Percentiles rank a stretch among this genome's conserved stretches.
Evolutionary conservation across 768 basidiomycete genomes (phyloP).

Genomic region (Podaxis pistillaris): DNA sequence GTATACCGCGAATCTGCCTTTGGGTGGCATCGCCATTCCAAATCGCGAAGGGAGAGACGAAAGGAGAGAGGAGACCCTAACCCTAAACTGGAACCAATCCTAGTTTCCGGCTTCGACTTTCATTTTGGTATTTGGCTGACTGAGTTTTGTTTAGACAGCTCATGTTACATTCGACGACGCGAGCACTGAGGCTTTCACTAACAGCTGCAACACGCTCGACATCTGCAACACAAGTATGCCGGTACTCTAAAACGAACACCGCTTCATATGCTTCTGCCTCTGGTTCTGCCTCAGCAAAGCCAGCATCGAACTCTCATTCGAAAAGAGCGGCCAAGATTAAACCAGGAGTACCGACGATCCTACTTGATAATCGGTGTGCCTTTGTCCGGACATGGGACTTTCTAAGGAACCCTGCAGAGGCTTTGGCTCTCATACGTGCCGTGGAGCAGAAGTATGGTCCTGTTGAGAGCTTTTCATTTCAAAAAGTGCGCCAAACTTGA

Average conservation of each 20-base stretch:
- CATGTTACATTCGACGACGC: conserved; percentile 3
- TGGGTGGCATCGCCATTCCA: conserved; percentile 18
- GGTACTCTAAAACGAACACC: neutral
- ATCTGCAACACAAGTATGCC: neutral
- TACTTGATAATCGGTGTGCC: conserved; percentile 21
- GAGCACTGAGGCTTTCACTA: neutral
- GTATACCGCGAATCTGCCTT: conserved; percentile 44
- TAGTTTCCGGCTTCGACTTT: neutral
- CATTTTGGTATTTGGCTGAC: no score
- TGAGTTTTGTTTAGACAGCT: neutral
- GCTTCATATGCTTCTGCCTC: neutral
- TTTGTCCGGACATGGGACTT: conserved; percentile 39
- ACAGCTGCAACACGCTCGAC: neutral
- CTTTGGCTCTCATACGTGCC: conserved; percentile 48
- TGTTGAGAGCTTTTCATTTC: conserved; percentile 40
- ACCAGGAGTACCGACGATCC: neutral
- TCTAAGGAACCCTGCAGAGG: conserved; percentile 47
- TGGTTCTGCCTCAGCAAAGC: neutral
- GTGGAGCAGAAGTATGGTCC: conserved; percentile 56
- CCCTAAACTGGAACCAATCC: neutral
- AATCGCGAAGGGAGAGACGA: neutral
- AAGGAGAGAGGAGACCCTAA: conserved; percentile 2
- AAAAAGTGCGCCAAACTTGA: conserved; percentile 33
- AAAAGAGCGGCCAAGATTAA: neutral
- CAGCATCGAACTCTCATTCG: neutral